phyloP scores from a whole-genome alignment of 495 filamentous ascomycete species.

The Halenospora varia region DNA sequence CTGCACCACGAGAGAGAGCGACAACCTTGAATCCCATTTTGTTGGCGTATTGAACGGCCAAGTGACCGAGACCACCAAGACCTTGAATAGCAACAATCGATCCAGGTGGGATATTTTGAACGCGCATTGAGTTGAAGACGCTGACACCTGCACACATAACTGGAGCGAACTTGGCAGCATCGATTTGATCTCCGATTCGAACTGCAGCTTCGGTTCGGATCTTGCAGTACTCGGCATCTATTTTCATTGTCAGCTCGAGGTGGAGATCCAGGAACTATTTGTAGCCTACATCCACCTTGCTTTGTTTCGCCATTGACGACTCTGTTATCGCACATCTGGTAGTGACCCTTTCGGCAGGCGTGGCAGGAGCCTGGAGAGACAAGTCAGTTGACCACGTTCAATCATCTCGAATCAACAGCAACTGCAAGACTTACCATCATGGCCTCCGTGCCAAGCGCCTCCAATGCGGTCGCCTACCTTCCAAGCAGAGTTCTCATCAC shows the following conservation, averaged over 20 bases:
- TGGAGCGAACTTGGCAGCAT: slow-evolving; percentile 58
- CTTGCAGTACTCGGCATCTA: background rate
- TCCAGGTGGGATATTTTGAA: slow-evolving; percentile 52
- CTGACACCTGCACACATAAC: slow-evolving; percentile 71
- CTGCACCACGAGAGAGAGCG: background rate
- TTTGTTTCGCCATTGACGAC: slow-evolving; percentile 25
- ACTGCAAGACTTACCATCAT: slow-evolving; percentile 15
- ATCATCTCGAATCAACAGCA: too few species aligned
- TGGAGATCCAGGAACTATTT: too few species aligned
- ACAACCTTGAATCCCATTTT: background rate
- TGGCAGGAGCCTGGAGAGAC: slow-evolving; percentile 26
- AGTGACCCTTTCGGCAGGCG: slow-evolving; percentile 27
- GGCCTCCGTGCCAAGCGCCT: slow-evolving; percentile 25
- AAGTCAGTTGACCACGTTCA: too few species aligned
- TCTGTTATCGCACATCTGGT: slow-evolving; percentile 29
- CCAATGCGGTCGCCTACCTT: slow-evolving; percentile 42
- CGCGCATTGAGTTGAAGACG: slow-evolving; percentile 67
- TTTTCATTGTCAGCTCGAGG: too few species aligned
- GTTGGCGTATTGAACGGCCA: slow-evolving; percentile 38
- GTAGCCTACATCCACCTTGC: background rate
- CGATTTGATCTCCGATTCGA: slow-evolving; percentile 50
- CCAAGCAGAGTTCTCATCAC: slow-evolving; percentile 31
- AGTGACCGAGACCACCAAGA: slow-evolving; percentile 62
- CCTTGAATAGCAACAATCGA: slow-evolving; percentile 61
- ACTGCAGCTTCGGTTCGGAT: slow-evolving; percentile 61